Evolutionary conservation across 129 eudicot species (phyloP), one percentile per base, ranked within the genome.

Genomic region (Apium graveolens): DNA sequence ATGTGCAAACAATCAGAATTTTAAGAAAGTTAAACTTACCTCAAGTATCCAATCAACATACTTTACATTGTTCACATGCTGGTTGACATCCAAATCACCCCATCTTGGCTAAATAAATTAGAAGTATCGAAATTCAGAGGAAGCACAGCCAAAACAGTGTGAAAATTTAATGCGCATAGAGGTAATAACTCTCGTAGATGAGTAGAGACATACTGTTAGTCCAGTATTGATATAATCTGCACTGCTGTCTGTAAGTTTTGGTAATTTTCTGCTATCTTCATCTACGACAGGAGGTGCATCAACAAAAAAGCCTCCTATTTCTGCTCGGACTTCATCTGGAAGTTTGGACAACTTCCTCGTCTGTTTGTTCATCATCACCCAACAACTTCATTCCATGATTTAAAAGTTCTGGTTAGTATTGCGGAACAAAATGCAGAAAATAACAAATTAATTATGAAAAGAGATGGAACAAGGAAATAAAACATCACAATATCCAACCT

Each of bases 331-430:
- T 88, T 89, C 98, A 79, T 89, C 95, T 14, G 97, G 99, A 78
- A 95, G 87, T 84, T 89, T 95, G 14, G 97, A 79, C 43, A 95
- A 77, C 80, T 87, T 90, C 85, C 97, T 81, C 7, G 98, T 95
- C 80, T 86, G 82, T 83, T 95, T 95, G 88, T 95, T 92, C 96
- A 95, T 95, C 97, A 92, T 95, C 41, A 92, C 94, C 92, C 94
- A 92, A 53, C 82, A 77, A 82, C 99, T 95, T 83, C 78, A 80
- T 70, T 11, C 46, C 57, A 32, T 14, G 13, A 41, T 70, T 43
- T 71, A 76, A 79, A 21, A 29, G 74, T 17, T 24, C 20, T 12
- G 77, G 37, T 42, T 17, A 26, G 21, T 73, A 32, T 57, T 31
- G 32, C 5, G 11, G 66, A 57, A 57, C 66, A 57, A n/a, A n/a